Percentiles rank a stretch among this genome's conserved stretches.
phyloP scores from a whole-genome alignment of 768 basidiomycete genomes.

The Lactifluus pinguis region DNA sequence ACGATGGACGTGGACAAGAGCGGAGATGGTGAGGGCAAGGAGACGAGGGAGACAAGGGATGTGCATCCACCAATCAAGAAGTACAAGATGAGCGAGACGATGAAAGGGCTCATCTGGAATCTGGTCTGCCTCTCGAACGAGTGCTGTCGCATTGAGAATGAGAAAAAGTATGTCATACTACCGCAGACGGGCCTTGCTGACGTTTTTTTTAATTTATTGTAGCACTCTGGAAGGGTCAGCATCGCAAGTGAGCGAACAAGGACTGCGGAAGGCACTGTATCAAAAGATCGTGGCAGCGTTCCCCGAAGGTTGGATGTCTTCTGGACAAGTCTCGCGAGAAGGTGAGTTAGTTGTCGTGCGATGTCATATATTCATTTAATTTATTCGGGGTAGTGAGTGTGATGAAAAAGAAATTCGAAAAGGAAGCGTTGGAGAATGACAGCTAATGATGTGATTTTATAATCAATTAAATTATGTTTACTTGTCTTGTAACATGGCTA shows the following conservation, averaged over 20 bases:
- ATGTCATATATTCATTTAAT: too few relatives aligned
- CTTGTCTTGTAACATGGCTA: not conserved
- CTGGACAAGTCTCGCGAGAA: constrained; percentile 80
- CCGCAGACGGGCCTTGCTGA: constrained; percentile 1
- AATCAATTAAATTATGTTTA: too few relatives aligned
- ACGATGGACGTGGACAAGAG: constrained; percentile 20
- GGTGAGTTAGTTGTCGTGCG: constrained; percentile 36
- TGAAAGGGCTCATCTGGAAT: constrained; percentile 76
- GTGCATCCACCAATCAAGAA: constrained; percentile 64
- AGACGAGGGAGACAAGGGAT: constrained; percentile 26
- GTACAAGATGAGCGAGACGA: constrained; percentile 69
- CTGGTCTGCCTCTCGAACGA: constrained; percentile 77
- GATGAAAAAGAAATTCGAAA: constrained; percentile 76
- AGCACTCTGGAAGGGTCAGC: constrained; percentile 56
- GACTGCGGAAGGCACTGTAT: constrained; percentile 69
- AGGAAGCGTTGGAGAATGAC: constrained; percentile 59
- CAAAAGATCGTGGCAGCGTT: constrained; percentile 81
- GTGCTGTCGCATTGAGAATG: constrained; percentile 60
- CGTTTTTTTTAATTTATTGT: not conserved
- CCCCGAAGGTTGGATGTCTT: constrained; percentile 78
- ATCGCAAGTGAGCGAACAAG: constrained; percentile 72
- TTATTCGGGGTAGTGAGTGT: constrained; percentile 64
- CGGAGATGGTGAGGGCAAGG: constrained; percentile 28
- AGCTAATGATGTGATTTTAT: not conserved
- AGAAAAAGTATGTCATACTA: constrained; percentile 44